These are phyloP conservation scores for Colletotrichum chlorophyti DNA, from an alignment of 2,329 filamentous ascomycete species.

Conservation along the genomic window DNA sequence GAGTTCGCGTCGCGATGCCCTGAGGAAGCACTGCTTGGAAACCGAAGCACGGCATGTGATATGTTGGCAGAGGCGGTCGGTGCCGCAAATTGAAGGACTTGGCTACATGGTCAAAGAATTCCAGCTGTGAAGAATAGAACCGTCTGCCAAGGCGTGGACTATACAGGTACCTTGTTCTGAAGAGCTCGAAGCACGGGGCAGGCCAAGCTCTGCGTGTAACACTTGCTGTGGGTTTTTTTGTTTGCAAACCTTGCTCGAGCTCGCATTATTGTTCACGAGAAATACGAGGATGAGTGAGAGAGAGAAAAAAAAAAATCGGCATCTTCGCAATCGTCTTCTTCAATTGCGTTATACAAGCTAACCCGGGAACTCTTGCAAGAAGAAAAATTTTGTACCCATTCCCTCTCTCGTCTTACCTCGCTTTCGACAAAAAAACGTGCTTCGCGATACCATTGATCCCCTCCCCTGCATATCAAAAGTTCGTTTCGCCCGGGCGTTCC, in stretches of 20 bases:
- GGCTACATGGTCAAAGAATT: too few species aligned
- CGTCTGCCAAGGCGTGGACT: too few species aligned
- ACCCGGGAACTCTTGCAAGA: too few species aligned
- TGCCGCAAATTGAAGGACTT: slow-evolving; percentile 7
- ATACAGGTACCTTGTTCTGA: too few species aligned
- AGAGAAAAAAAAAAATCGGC: neutral
- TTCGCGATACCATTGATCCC: too few species aligned
- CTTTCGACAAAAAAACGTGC: too few species aligned
- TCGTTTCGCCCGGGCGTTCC: too few species aligned
- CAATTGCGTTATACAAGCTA: slow-evolving; percentile 19
- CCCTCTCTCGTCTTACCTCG: neutral
- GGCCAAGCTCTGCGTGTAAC: slow-evolving; percentile 5
- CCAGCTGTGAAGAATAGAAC: too few species aligned
- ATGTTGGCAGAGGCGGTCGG: neutral
- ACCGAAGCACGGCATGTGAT: too few species aligned
- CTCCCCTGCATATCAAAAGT: too few species aligned
- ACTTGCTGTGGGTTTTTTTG: neutral
- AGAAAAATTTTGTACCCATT: too few species aligned
- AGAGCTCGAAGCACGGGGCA: neutral
- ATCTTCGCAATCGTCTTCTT: slow-evolving; percentile 7
- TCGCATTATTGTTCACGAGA: neutral
- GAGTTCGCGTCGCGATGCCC: too few species aligned
- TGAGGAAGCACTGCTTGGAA: neutral
- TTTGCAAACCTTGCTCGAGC: neutral
- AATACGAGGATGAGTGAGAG: slow-evolving; percentile 8